Percentiles rank a stretch among this genome's conserved stretches.
Evolutionary conservation across 805 yeast species (phyloP).

Genomic region (Saturnispora hagleri): DNA sequence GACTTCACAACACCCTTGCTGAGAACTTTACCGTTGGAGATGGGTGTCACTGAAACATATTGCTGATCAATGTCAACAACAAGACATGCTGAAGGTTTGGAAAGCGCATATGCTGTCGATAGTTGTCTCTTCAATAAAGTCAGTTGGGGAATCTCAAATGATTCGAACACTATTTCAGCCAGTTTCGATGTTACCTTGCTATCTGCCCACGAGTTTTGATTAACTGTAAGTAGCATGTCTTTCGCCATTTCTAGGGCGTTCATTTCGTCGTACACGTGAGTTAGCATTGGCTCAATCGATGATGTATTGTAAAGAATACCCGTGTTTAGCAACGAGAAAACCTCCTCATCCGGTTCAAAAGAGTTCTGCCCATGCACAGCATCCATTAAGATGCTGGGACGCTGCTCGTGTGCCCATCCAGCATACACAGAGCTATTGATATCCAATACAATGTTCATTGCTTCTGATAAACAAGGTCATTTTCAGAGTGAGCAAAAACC

Average conservation of each 20-base stretch:
- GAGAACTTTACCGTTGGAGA: constrained; percentile 64
- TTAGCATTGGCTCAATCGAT: constrained; percentile 58
- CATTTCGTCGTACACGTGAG: constrained; percentile 40
- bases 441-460: constrained; percentile 6
- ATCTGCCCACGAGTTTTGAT: constrained; percentile 58
- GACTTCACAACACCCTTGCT: constrained; percentile 57
- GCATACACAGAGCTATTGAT: background rate
- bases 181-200: constrained; percentile 46
- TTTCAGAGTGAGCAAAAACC: background rate
- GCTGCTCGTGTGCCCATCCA: constrained; percentile 7
- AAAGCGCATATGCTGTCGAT: constrained; percentile 69
- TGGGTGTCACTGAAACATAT: constrained; percentile 63
- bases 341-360: constrained; percentile 28
- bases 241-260: constrained; percentile 30
- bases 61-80: constrained; percentile 75
- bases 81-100: constrained; percentile 61
- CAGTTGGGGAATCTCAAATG: constrained; percentile 64
- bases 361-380: constrained; percentile 3
- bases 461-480: background rate
- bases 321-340: constrained; percentile 51
- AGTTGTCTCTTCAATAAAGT: constrained; percentile 69
- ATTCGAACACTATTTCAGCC: constrained; percentile 68
- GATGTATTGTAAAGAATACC: constrained; percentile 71
- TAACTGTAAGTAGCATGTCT: constrained; percentile 58
- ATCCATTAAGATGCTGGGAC: constrained; percentile 6